Conservation (phyloP, 2,329 filamentous ascomycete genomes). For the Alternaria sp. region DNA sequence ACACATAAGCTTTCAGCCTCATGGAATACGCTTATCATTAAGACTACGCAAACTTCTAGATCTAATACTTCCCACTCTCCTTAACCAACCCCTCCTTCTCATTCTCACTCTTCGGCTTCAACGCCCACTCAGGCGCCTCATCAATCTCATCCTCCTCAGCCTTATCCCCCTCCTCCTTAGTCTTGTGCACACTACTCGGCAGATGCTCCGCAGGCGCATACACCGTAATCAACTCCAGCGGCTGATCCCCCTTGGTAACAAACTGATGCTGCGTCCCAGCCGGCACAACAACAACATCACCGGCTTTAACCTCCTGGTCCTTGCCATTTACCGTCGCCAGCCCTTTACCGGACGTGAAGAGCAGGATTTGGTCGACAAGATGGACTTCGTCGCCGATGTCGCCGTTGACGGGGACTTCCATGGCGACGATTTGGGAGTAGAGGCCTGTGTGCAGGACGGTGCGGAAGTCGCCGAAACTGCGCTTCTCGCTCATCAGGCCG, state of each 20-base stretch:
- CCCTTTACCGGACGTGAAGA: slow-evolving; percentile 66
- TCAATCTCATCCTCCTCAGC: slow-evolving; percentile 67
- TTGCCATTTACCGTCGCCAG: slow-evolving; percentile 65
- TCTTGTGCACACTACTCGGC: slow-evolving; percentile 65
- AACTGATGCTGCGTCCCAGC: slow-evolving; percentile 72
- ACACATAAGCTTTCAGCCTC: not conserved
- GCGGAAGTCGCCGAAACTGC: slow-evolving; percentile 64
- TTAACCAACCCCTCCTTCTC: slow-evolving; percentile 63
- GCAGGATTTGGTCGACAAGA: slow-evolving; percentile 68
- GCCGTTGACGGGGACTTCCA: slow-evolving; percentile 68
- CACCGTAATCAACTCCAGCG: slow-evolving; percentile 67
- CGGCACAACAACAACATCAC: slow-evolving; percentile 66
- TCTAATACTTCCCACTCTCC: slow-evolving; percentile 41
- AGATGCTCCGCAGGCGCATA: slow-evolving; percentile 69
- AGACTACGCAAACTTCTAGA: not conserved
- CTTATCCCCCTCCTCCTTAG: slow-evolving; percentile 67
- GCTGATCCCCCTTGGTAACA: slow-evolving; percentile 65
- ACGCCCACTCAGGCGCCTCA: slow-evolving; percentile 66
- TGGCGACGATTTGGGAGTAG: slow-evolving; percentile 67
- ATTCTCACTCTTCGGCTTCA: slow-evolving; percentile 64
- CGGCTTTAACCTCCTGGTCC: slow-evolving; percentile 62
- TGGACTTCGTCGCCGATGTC: slow-evolving; percentile 72
- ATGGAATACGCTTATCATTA: not conserved
- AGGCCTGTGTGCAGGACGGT: slow-evolving; percentile 68
- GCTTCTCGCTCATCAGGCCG: slow-evolving; percentile 60